Conservation (phyloP, 768 basidiomycete genomes). For the Mrakia frigida region DNA sequence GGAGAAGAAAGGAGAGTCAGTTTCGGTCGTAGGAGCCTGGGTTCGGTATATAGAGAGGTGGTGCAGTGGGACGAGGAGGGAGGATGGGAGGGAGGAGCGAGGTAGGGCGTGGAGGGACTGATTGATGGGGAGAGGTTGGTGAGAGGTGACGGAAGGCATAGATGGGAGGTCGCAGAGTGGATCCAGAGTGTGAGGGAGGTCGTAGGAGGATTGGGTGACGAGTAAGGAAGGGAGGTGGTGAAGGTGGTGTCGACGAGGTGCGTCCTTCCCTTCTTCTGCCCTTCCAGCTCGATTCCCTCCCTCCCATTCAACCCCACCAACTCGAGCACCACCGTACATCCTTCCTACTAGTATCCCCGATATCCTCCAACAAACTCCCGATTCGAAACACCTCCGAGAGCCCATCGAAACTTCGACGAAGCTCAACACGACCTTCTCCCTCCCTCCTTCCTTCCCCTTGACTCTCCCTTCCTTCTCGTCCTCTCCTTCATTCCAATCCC, state of each 20-base stretch:
- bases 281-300: neutral
- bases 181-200: neutral
- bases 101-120: neutral
- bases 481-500: neutral
- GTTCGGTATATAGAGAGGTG: conserved; percentile 1
- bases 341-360: too few relatives aligned
- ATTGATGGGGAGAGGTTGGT: neutral
- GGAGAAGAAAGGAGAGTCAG: neutral
- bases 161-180: neutral
- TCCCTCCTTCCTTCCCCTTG: neutral
- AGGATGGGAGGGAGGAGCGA: neutral
- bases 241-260: neutral
- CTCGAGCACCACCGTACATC: too few relatives aligned
- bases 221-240: neutral
- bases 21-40: conserved; percentile 9
- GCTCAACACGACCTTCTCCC: neutral
- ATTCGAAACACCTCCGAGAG: neutral
- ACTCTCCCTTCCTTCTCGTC: neutral
- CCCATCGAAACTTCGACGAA: neutral
- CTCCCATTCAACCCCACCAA: neutral
- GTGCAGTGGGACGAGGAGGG: neutral
- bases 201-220: neutral
- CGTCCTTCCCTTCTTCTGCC: neutral
- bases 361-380: too few relatives aligned
- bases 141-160: neutral